Evolutionary conservation across 306 rosid species (phyloP).

Genomic region (Castanospermum australe): DNA sequence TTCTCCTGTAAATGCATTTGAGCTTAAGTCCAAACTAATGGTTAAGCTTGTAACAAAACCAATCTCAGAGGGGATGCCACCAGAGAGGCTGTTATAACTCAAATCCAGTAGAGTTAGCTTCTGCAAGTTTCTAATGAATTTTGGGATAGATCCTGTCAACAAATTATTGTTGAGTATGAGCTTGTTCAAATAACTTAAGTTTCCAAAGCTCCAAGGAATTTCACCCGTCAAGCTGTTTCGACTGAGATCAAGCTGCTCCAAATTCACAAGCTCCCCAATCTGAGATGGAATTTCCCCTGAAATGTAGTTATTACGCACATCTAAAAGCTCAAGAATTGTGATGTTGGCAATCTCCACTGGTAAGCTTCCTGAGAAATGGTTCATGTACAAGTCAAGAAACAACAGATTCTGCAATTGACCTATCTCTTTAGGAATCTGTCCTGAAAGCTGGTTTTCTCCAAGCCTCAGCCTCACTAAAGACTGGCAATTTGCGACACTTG

Average conservation of each 20-base stretch:
- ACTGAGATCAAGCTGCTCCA: slow-evolving; percentile 97
- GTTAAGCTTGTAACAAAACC: slow-evolving; percentile 85
- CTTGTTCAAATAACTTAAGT: slow-evolving; percentile 88
- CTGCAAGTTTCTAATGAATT: slow-evolving; percentile 65
- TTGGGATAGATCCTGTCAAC: slow-evolving; percentile 73
- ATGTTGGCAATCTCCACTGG: slow-evolving; percentile 83
- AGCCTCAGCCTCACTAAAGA: slow-evolving; percentile 87
- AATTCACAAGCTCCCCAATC: slow-evolving; percentile 79
- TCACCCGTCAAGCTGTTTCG: slow-evolving; percentile 72
- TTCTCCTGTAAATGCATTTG: slow-evolving; percentile 71
- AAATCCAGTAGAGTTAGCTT: slow-evolving; percentile 84
- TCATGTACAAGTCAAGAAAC: slow-evolving; percentile 91
- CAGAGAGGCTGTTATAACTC: slow-evolving; percentile 84
- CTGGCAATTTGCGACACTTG: slow-evolving; percentile 69
- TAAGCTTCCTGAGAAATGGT: slow-evolving; percentile 75
- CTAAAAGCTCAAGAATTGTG: slow-evolving; percentile 86
- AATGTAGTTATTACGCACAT: slow-evolving; percentile 77
- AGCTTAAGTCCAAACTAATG: slow-evolving; percentile 86
- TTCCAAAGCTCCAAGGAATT: slow-evolving; percentile 87
- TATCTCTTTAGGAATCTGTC: slow-evolving; percentile 82
- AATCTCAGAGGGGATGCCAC: slow-evolving; percentile 69
- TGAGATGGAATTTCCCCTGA: slow-evolving; percentile 75
- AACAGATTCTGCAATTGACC: slow-evolving; percentile 88
- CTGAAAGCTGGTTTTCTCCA: slow-evolving; percentile 92
- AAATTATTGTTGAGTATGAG: slow-evolving; percentile 83